phyloP scores from a whole-genome alignment of 768 basidiomycete genomes.

The Royoungia palumana region DNA sequence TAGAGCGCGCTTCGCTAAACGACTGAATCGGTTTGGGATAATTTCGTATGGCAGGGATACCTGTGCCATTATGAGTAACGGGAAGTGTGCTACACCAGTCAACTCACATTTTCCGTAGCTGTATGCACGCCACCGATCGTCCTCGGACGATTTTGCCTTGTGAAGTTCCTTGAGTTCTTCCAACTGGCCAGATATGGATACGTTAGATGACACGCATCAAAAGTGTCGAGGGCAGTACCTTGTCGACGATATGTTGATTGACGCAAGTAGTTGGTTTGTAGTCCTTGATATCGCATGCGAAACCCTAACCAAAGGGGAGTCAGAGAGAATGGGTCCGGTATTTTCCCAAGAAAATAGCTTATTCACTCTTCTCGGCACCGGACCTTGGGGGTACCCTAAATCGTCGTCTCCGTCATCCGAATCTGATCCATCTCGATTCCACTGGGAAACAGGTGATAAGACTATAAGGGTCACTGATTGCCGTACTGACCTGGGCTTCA shows the following conservation, averaged over 20 bases:
- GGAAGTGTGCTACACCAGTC: not conserved
- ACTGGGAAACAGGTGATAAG: slow-evolving; percentile 18
- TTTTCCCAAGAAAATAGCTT: not conserved
- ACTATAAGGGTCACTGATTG: not conserved
- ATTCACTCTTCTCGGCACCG: slow-evolving; percentile 31
- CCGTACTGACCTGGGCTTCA: slow-evolving; percentile 39
- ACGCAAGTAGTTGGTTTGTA: slow-evolving; percentile 36
- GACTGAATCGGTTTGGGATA: slow-evolving; percentile 58
- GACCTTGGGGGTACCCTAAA: slow-evolving; percentile 14
- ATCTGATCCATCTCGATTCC: slow-evolving; percentile 35
- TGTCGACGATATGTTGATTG: slow-evolving; percentile 75
- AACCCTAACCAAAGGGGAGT: slow-evolving; percentile 43
- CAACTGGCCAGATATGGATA: slow-evolving; percentile 49
- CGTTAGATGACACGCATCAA: not conserved
- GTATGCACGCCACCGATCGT: slow-evolving; percentile 66
- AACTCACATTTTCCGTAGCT: slow-evolving; percentile 63
- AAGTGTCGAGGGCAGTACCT: slow-evolving; percentile 39
- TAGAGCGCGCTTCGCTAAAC: slow-evolving; percentile 53
- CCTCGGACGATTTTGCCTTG: slow-evolving; percentile 52
- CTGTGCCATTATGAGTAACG: slow-evolving; percentile 33
- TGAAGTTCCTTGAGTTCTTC: slow-evolving; percentile 65
- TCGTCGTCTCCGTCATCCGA: slow-evolving; percentile 31
- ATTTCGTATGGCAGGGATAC: slow-evolving; percentile 53
- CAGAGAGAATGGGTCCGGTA: not conserved
- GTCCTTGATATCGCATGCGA: slow-evolving; percentile 57